Evolutionary conservation across 2,329 filamentous ascomycete genomes (phyloP).

Genomic region (Colletotrichum australisinense): DNA sequence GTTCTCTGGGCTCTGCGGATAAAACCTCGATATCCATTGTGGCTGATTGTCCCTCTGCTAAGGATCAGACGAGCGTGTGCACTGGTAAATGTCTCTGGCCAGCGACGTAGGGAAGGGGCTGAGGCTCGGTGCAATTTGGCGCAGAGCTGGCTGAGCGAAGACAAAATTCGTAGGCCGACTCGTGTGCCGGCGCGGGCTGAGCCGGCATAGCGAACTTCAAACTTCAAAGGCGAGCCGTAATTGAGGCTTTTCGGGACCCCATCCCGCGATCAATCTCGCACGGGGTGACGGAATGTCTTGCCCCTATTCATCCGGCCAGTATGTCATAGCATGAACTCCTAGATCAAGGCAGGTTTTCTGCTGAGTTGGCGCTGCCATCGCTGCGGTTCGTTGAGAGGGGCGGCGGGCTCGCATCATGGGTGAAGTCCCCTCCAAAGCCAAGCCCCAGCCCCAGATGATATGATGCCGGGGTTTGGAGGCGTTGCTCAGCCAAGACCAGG

Average conservation of each 20-base stretch:
- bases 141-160: slow-evolving; percentile 30
- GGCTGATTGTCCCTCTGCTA: slow-evolving; percentile 13
- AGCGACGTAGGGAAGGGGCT: slow-evolving; percentile 23
- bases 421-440: background rate
- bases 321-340: slow-evolving; percentile 4
- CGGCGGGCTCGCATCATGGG: slow-evolving; percentile 6
- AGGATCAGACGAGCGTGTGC: slow-evolving; percentile 19
- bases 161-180: slow-evolving; percentile 17
- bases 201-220: background rate
- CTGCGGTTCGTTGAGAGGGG: slow-evolving; percentile 19
- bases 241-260: slow-evolving; percentile 2
- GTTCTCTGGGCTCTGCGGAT: background rate
- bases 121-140: slow-evolving; percentile 33
- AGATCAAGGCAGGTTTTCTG: background rate
- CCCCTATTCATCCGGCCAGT: background rate
- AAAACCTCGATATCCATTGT: background rate
- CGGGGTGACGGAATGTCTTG: slow-evolving; percentile 11
- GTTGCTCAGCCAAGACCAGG: slow-evolving; percentile 22
- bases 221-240: background rate
- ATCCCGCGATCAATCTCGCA: background rate
- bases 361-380: background rate
- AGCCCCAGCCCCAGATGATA: slow-evolving; percentile 3
- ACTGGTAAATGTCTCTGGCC: background rate
- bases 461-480: background rate
- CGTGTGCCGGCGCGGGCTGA: slow-evolving; percentile 19